phyloP scores from a whole-genome alignment of 2,329 filamentous ascomycete genomes.

The Penicillium crustosum region DNA sequence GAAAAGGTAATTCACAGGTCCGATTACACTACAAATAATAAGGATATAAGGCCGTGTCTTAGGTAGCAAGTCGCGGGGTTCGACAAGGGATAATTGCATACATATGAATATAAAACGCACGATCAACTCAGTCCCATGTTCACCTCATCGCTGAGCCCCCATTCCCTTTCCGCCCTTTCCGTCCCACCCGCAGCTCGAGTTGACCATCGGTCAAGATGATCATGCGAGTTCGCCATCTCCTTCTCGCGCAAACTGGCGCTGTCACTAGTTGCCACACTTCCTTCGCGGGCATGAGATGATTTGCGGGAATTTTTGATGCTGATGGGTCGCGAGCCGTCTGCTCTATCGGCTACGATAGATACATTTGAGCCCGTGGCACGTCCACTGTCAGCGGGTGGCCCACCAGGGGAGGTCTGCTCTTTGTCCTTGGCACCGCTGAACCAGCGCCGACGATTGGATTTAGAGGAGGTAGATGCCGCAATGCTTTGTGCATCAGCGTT shows the following conservation, averaged over 20 bases:
- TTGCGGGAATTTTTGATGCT: constrained; percentile 32
- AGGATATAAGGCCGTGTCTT: background rate
- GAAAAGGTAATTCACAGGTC: too few relatives aligned
- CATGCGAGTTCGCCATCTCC: constrained; percentile 41
- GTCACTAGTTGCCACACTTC: constrained; percentile 32
- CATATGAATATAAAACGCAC: background rate
- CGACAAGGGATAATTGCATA: background rate
- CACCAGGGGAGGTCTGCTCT: constrained; percentile 26
- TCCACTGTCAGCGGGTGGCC: constrained; percentile 18
- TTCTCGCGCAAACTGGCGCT: constrained; percentile 38
- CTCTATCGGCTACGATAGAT: constrained; percentile 1
- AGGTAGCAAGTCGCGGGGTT: background rate
- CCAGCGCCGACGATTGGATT: constrained; percentile 40
- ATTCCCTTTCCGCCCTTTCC: constrained; percentile 53
- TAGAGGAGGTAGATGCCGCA: constrained; percentile 30
- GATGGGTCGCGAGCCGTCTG: constrained; percentile 29
- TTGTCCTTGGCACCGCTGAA: constrained; percentile 37
- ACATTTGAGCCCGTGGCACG: constrained; percentile 20
- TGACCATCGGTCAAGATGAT: constrained; percentile 54
- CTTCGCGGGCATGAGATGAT: constrained; percentile 26
- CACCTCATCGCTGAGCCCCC: constrained; percentile 81
- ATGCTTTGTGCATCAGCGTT: constrained; percentile 31
- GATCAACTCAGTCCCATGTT: constrained; percentile 77
- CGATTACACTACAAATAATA: background rate
- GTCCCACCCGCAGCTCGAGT: constrained; percentile 57